These are phyloP conservation scores for Syzygium aqueum DNA, from an alignment of 345 rosid species.

Conservation along the genomic window DNA sequence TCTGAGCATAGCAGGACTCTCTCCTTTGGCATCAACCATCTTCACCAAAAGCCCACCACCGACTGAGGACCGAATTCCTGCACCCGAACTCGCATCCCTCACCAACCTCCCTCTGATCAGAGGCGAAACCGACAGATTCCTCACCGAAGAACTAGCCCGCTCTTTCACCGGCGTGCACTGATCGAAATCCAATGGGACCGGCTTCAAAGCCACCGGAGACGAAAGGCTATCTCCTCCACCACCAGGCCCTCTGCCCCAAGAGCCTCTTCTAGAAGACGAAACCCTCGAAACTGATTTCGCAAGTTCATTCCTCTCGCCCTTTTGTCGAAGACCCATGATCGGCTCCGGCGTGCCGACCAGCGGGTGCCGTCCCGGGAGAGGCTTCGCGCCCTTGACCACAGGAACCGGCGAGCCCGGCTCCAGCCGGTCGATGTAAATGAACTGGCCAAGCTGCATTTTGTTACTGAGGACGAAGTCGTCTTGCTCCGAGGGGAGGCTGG, in stretches of 20 bases:
- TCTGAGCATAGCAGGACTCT: constrained; percentile 24
- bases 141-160: constrained; percentile 11
- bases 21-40: constrained; percentile 47
- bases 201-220: constrained; percentile 70
- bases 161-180: constrained; percentile 77
- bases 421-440: constrained; percentile 69
- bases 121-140: constrained; percentile 40
- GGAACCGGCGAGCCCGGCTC: constrained; percentile 97
- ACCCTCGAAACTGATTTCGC: constrained; percentile 20
- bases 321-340: constrained; percentile 54
- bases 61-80: constrained; percentile 49
- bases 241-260: constrained; percentile 62
- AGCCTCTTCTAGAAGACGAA: constrained; percentile 54
- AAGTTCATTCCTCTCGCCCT: constrained; percentile 27
- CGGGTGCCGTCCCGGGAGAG: constrained; percentile 90
- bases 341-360: constrained; percentile 87
- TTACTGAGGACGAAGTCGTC: constrained; percentile 77
- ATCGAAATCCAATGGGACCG: constrained; percentile 77
- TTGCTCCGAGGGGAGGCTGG: constrained; percentile 76
- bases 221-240: constrained; percentile 7
- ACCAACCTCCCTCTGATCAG: constrained; percentile 37
- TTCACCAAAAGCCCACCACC: constrained; percentile 72
- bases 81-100: constrained; percentile 22
- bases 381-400: constrained; percentile 66
- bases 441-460: constrained; percentile 94